Conservation (phyloP, 2,329 filamentous ascomycete genomes). For the Alternaria sp. region DNA sequence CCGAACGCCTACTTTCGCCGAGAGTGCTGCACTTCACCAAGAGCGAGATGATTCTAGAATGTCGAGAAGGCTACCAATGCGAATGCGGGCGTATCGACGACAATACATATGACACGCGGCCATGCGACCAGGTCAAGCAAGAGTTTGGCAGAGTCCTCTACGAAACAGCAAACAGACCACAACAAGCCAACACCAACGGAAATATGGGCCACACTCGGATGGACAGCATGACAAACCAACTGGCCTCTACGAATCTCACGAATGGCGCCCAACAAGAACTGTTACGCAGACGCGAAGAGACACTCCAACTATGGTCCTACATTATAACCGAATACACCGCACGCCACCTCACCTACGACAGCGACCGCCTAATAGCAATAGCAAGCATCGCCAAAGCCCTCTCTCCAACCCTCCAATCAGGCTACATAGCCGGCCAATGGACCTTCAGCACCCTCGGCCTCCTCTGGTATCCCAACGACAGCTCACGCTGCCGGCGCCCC, state of each 20-base stretch:
- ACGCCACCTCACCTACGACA: constrained; percentile 41
- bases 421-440: constrained; percentile 48
- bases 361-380: constrained; percentile 41
- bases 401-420: constrained; percentile 31
- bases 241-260: constrained; percentile 35
- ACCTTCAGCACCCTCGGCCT: constrained; percentile 43
- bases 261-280: constrained; percentile 24
- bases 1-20: constrained; percentile 40
- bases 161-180: constrained; percentile 20
- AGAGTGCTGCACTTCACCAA: constrained; percentile 44
- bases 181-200: constrained; percentile 10
- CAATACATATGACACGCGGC: constrained; percentile 36
- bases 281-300: constrained; percentile 32
- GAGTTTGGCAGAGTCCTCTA: constrained; percentile 36
- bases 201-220: constrained; percentile 23
- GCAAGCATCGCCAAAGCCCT: constrained; percentile 40
- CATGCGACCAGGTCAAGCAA: constrained; percentile 44
- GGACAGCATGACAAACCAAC: constrained; percentile 37
- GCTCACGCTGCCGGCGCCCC: constrained; percentile 32
- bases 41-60: constrained; percentile 47
- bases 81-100: constrained; percentile 46
- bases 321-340: constrained; percentile 46
- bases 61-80: constrained; percentile 44
- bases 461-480: constrained; percentile 46
- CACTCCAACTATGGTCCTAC: constrained; percentile 44